Conservation (phyloP, 2,329 filamentous ascomycete species). For the Ramichloridium luteum region DNA sequence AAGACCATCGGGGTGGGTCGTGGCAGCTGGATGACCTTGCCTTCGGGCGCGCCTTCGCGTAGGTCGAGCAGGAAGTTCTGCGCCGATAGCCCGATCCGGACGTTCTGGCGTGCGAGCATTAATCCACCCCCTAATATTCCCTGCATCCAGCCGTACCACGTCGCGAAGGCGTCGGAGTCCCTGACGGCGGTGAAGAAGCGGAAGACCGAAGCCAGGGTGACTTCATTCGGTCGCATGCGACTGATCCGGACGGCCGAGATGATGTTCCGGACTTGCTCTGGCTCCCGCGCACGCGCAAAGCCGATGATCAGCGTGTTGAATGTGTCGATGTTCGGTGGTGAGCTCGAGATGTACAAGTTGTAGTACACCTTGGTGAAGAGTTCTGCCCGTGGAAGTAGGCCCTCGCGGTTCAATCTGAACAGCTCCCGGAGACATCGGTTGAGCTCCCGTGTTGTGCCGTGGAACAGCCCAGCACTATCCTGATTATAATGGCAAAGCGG, state of each 20-base stretch:
- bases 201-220: conserved; percentile 30
- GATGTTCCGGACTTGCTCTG: not conserved
- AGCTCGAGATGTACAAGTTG: conserved; percentile 51
- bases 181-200: conserved; percentile 27
- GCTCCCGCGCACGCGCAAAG: conserved; percentile 34
- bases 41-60: conserved; percentile 3
- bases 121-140: conserved; percentile 21
- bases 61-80: not conserved
- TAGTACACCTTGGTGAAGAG: conserved; percentile 38
- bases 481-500: conserved; percentile 24
- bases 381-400: conserved; percentile 7
- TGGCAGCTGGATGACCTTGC: conserved; percentile 31
- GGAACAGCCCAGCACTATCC: conserved; percentile 27
- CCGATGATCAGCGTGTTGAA: conserved; percentile 60
- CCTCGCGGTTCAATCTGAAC: conserved; percentile 14
- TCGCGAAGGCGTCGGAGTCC: conserved; percentile 24
- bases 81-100: conserved; percentile 22
- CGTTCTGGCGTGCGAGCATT: conserved; percentile 28
- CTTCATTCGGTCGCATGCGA: conserved; percentile 33
- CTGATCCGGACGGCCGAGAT: not conserved
- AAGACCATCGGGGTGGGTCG: conserved; percentile 35
- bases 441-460: conserved; percentile 14
- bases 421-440: conserved; percentile 15
- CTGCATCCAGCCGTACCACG: conserved; percentile 23
- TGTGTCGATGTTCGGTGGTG: conserved; percentile 52